Percentiles rank a stretch among this genome's conserved stretches.
Evolutionary conservation across 495 filamentous ascomycete genomes (phyloP).

Genomic region (Penicillium cinerascens): DNA sequence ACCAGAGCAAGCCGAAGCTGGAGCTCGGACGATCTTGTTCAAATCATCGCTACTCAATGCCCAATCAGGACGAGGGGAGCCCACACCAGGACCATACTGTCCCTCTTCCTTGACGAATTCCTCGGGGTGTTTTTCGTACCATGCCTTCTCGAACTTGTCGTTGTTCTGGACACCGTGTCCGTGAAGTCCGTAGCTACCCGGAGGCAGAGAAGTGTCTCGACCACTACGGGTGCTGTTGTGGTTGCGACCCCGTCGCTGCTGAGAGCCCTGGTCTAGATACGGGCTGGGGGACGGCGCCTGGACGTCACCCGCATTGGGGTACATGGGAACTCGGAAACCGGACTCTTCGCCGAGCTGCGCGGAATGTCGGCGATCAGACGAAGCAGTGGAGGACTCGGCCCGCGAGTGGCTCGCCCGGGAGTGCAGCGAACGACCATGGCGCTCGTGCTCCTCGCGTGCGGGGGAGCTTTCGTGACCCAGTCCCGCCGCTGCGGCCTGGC

Average conservation of each 20-base stretch:
- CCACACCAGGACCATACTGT: conserved; percentile 59
- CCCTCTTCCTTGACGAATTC: conserved; percentile 69
- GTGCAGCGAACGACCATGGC: conserved; percentile 47
- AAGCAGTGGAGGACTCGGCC: conserved; percentile 52
- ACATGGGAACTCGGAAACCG: conserved; percentile 95
- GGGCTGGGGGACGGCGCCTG: conserved; percentile 89
- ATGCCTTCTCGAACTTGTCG: conserved; percentile 79
- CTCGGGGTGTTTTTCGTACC: conserved; percentile 88
- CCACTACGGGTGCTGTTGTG: conserved; percentile 65
- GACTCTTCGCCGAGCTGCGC: conserved; percentile 63
- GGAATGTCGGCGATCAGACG: conserved; percentile 47
- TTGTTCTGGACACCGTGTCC: conserved; percentile 67
- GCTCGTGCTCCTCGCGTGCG: conserved; percentile 57
- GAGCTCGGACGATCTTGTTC: conserved; percentile 81
- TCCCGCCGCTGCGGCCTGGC: conserved; percentile 75
- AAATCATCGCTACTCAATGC: conserved; percentile 88
- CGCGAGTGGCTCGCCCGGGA: conserved; percentile 44
- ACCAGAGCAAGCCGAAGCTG: conserved; percentile 61
- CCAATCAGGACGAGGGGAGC: conserved; percentile 70
- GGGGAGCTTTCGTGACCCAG: conserved; percentile 63
- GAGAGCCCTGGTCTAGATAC: conserved; percentile 45
- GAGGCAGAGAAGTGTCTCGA: conserved; percentile 58
- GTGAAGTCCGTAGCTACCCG: conserved; percentile 82
- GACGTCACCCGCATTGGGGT: conserved; percentile 89
- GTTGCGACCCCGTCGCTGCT: conserved; percentile 59